Evolutionary conservation across 192 early-diverging fungal genomes (phyloP), one percentile per base, ranked within the genome.

Genomic region (Allomyces macrogynus): DNA sequence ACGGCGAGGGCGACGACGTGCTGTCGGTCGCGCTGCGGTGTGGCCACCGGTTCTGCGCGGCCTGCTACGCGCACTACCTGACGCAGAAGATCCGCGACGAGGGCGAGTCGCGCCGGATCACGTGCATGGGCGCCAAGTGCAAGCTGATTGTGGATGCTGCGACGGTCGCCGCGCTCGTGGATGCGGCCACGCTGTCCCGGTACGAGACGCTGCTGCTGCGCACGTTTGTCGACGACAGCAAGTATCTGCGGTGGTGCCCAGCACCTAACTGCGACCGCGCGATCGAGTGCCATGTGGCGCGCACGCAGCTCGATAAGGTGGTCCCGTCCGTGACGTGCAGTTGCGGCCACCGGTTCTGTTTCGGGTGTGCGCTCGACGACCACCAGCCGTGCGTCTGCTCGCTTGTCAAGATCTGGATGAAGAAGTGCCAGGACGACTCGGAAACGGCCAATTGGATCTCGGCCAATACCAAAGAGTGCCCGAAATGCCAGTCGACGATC

Each of bases 371-470:
- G 32, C 67, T 86, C 24, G 74, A 81, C 43, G 87, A 88, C 71
- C 96, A 99, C 66, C 78, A 85, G 68, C 96, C 96, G 11, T 87
- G 84, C 65, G 84, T 88, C 20, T 99, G 96, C 78, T 65, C 57
- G 5, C 76, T 97, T 57, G 92, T 89, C 43, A 81, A 80, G 62
- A 78, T 74, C 70, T 96, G 92, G 95, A 65, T 93, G 25, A 88
- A 92, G 73, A 97, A 97, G 71, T 95, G 95, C 74, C 85, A 81
- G 64, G 95, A 99, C 76, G 96, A 99, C 71, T 93, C 91, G 7
- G 93, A 97, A 73, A 97, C 94, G 18, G 85, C 93, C 23, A 96
- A 97, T 74, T 97, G 95, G 93, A 92, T 97, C 65, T 87, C 86
- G 44, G 91, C 84, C 23, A 82, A 92, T 75, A 92, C 89, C 42